Conservation (phyloP, 257 asterid species). For the Gardenia jasminoides region DNA sequence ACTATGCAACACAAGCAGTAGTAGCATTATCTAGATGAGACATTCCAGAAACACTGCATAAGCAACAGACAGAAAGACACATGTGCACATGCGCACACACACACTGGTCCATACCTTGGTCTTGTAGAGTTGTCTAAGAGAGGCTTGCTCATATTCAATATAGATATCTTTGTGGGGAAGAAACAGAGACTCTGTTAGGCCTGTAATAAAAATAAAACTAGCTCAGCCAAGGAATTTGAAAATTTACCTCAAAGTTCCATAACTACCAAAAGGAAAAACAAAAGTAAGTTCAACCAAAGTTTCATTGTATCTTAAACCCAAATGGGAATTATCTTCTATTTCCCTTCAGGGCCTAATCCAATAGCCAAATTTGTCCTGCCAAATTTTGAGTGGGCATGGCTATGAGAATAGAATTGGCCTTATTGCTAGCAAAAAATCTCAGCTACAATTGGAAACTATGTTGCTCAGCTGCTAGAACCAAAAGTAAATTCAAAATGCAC, state of each 20-base stretch:
- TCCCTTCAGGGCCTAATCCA: not conserved
- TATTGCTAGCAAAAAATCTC: not conserved
- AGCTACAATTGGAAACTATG: not conserved
- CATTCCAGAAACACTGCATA: constrained; percentile 18
- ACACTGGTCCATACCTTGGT: constrained; percentile 52
- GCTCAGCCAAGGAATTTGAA: constrained; percentile 6
- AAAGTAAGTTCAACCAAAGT: not conserved
- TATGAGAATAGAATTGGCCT: not conserved
- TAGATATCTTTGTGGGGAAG: constrained; percentile 86
- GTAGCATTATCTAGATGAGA: constrained; percentile 9
- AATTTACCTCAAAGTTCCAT: not conserved
- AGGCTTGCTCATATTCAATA: constrained; percentile 91
- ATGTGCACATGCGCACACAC: not conserved
- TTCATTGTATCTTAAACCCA: not conserved
- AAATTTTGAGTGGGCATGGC: not conserved
- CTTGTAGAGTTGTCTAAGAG: constrained; percentile 86
- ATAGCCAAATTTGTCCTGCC: not conserved
- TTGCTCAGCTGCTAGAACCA: not conserved
- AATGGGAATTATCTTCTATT: not conserved
- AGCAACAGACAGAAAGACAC: constrained; percentile 2
- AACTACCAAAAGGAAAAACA: constrained; percentile 1
- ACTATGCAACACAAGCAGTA: constrained; percentile 43
- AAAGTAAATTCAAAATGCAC: too few relatives aligned
- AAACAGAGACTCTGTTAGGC: constrained; percentile 90
- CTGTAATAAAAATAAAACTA: constrained; percentile 44